These are phyloP conservation scores for Hypoxylon sp. DNA, from an alignment of 2,329 filamentous ascomycete genomes.

Conservation along the genomic window DNA sequence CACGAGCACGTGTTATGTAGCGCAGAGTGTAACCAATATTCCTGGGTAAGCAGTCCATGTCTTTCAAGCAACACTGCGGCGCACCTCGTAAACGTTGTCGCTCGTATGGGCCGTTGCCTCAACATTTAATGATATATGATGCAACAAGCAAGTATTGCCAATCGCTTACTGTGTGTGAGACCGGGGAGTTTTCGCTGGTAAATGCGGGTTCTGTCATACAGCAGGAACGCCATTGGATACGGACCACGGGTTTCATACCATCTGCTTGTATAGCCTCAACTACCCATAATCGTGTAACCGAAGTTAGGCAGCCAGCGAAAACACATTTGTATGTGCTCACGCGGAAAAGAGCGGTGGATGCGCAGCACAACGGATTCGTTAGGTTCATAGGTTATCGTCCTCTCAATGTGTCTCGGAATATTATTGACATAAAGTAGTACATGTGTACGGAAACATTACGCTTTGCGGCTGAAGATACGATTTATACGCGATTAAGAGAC, in stretches of 20 bases:
- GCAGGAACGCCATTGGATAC: slow-evolving; percentile 30
- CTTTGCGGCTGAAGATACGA: slow-evolving; percentile 19
- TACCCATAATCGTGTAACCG: slow-evolving; percentile 12
- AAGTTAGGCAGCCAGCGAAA: slow-evolving; percentile 8
- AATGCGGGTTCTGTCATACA: slow-evolving; percentile 36
- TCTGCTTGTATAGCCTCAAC: slow-evolving; percentile 18
- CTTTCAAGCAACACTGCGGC: slow-evolving; percentile 13
- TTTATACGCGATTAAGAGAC: background rate
- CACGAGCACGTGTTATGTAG: slow-evolving; percentile 37
- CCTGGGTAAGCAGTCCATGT: slow-evolving; percentile 16
- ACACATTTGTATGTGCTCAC: background rate
- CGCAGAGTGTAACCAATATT: slow-evolving; percentile 41
- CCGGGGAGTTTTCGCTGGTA: slow-evolving; percentile 31
- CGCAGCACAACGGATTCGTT: background rate
- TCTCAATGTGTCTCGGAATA: slow-evolving; percentile 1
- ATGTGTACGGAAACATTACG: slow-evolving; percentile 1
- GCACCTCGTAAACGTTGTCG: slow-evolving; percentile 38
- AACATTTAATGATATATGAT: slow-evolving; percentile 35
- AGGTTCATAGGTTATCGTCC: background rate
- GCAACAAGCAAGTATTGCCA: slow-evolving; percentile 29
- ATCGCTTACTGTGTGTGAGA: slow-evolving; percentile 36
- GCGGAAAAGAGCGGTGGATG: background rate
- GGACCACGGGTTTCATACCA: slow-evolving; percentile 34
- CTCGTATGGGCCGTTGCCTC: slow-evolving; percentile 37
- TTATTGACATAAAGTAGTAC: background rate